These are phyloP conservation scores for Bathelium albidoporum DNA, from an alignment of 495 filamentous ascomycete species.

Conservation along the genomic window DNA sequence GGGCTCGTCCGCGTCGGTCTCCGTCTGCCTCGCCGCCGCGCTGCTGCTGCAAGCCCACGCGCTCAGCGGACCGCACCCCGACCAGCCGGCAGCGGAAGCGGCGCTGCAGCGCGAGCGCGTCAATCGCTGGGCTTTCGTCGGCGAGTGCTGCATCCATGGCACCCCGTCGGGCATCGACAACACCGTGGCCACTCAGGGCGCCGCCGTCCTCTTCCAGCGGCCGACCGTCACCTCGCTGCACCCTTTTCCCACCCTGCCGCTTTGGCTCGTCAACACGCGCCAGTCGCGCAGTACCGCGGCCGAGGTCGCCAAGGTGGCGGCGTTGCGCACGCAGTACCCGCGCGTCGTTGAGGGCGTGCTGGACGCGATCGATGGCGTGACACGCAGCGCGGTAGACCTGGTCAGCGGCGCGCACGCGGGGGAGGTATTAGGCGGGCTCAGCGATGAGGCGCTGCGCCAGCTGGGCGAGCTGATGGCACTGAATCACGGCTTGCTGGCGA, in stretches of 20 bases:
- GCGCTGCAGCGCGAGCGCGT: slow-evolving; percentile 82
- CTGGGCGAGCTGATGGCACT: slow-evolving; percentile 82
- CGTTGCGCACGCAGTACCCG: slow-evolving; percentile 57
- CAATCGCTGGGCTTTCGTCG: slow-evolving; percentile 95
- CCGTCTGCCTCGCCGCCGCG: slow-evolving; percentile 79
- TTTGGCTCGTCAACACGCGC: slow-evolving; percentile 79
- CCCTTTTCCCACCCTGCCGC: slow-evolving; percentile 80
- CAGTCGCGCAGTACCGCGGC: slow-evolving; percentile 69
- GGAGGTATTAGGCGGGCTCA: slow-evolving; percentile 44
- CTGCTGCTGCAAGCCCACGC: slow-evolving; percentile 80
- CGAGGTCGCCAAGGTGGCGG: slow-evolving; percentile 78
- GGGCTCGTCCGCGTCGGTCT: slow-evolving; percentile 85
- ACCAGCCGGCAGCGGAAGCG: slow-evolving; percentile 73
- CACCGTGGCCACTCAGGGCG: slow-evolving; percentile 86
- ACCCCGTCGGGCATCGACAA: slow-evolving; percentile 96
- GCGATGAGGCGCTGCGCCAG: slow-evolving; percentile 47
- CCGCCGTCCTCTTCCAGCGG: slow-evolving; percentile 82
- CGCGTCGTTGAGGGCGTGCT: slow-evolving; percentile 66
- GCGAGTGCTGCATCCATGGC: slow-evolving; percentile 92
- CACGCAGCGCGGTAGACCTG: slow-evolving; percentile 58
- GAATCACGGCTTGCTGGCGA: slow-evolving; percentile 83
- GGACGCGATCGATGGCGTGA: slow-evolving; percentile 73
- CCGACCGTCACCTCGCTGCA: slow-evolving; percentile 65
- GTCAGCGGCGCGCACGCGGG: slow-evolving; percentile 38
- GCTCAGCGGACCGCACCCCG: slow-evolving; percentile 76